Conservation (phyloP, 495 filamentous ascomycete genomes). For the Darksidea phi region DNA sequence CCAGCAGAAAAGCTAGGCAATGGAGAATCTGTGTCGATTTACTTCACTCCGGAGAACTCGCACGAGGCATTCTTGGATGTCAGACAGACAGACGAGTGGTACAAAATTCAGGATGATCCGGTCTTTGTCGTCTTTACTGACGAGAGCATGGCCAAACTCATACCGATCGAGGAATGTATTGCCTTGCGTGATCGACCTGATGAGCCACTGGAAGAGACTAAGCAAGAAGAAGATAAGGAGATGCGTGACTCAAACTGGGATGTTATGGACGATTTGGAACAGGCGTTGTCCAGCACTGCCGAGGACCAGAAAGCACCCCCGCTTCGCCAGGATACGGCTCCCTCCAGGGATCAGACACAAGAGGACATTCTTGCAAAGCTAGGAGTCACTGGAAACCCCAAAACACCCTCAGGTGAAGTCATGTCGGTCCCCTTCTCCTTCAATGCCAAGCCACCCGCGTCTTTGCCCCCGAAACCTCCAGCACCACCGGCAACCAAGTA, state of each 20-base stretch:
- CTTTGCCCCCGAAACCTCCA: slow-evolving; percentile 22
- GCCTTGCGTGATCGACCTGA: slow-evolving; percentile 36
- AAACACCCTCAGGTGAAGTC: slow-evolving; percentile 35
- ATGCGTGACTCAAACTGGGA: slow-evolving; percentile 30
- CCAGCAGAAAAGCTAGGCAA: slow-evolving; percentile 31
- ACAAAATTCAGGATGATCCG: slow-evolving; percentile 39
- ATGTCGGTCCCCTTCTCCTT: background rate
- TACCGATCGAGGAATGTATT: slow-evolving; percentile 36
- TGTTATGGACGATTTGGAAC: slow-evolving; percentile 41
- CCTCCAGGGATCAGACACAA: slow-evolving; percentile 32
- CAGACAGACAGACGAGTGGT: slow-evolving; percentile 41
- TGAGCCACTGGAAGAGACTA: slow-evolving; percentile 15
- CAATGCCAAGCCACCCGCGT: slow-evolving; percentile 12
- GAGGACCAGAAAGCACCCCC: slow-evolving; percentile 10
- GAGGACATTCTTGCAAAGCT: slow-evolving; percentile 43
- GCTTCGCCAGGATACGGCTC: background rate
- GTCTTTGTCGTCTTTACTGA: slow-evolving; percentile 40
- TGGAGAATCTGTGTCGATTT: slow-evolving; percentile 42
- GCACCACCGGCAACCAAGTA: slow-evolving; percentile 7
- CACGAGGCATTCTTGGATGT: slow-evolving; percentile 40
- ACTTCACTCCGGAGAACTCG: slow-evolving; percentile 39
- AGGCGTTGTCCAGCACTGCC: slow-evolving; percentile 28
- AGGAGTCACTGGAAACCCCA: slow-evolving; percentile 44
- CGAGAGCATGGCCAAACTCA: slow-evolving; percentile 7
- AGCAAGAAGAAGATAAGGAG: slow-evolving; percentile 22